Evolutionary conservation across 1,284 basidiomycete genomes (phyloP).

Genomic region (Mrakiaceae sp.): DNA sequence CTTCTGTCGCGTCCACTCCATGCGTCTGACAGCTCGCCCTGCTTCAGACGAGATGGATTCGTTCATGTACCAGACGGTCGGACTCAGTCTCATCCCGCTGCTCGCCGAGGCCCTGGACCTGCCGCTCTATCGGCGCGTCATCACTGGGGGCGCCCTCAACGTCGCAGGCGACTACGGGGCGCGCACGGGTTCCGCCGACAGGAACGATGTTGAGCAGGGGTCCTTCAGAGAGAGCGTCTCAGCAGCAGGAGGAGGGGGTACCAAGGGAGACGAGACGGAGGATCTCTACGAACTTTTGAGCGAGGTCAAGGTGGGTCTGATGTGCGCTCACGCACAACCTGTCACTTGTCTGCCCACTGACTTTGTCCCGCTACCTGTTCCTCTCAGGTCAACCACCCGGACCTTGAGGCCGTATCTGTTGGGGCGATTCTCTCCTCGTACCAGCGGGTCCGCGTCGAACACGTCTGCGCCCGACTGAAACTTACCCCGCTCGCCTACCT

Average conservation of each 20-base stretch:
- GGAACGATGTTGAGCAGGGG: conserved; percentile 3
- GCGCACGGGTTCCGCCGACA: conserved; percentile 34
- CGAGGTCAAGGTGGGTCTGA: conserved; percentile 56
- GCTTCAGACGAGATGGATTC: conserved; percentile 89
- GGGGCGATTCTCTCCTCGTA: conserved; percentile 97
- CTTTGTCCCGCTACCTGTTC: background rate
- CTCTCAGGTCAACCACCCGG: conserved; percentile 59
- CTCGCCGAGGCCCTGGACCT: conserved; percentile 76
- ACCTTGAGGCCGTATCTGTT: conserved; percentile 77
- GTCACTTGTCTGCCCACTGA: too few relatives aligned
- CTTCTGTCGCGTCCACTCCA: background rate
- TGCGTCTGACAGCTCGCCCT: background rate
- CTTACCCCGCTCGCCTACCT: conserved; percentile 77
- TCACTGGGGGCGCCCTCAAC: conserved; percentile 69
- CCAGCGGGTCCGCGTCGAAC: conserved; percentile 91
- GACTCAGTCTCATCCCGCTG: conserved; percentile 81
- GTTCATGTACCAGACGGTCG: conserved; percentile 97
- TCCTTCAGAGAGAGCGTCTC: background rate
- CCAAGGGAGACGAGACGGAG: conserved; percentile 85
- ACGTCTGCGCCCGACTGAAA: conserved; percentile 77
- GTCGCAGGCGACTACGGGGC: conserved; percentile 76
- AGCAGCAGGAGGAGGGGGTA: conserved; percentile 38
- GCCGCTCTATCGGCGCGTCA: conserved; percentile 71
- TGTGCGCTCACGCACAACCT: background rate
- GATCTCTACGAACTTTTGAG: conserved; percentile 72